Evolutionary conservation across 495 filamentous ascomycete species (phyloP).

Genomic region (Tuber indicum): DNA sequence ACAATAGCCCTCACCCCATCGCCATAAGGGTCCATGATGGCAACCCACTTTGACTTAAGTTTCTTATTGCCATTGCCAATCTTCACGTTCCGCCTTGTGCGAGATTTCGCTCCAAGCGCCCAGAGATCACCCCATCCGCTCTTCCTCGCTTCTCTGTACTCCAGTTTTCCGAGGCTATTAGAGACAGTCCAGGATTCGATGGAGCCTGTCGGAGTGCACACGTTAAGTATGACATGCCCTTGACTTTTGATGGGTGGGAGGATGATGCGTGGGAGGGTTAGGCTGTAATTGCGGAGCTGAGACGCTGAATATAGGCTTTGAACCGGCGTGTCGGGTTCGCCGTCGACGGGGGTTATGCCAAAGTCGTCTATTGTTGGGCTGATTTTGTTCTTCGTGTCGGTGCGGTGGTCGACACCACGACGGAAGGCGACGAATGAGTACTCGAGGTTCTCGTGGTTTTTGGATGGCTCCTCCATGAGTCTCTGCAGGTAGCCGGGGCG

Average conservation of each 20-base stretch:
- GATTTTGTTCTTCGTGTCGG: not conserved
- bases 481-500: slow-evolving; percentile 75
- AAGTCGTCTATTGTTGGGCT: slow-evolving; percentile 26
- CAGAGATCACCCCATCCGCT: slow-evolving; percentile 87
- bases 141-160: slow-evolving; percentile 88
- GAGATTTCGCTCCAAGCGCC: slow-evolving; percentile 89
- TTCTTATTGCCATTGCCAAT: slow-evolving; percentile 34
- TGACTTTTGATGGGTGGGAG: slow-evolving; percentile 75
- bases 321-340: not conserved
- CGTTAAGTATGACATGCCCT: slow-evolving; percentile 79
- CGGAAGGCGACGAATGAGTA: slow-evolving; percentile 88
- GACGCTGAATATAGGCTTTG: slow-evolving; percentile 42
- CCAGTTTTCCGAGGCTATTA: slow-evolving; percentile 66
- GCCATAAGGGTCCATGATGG: slow-evolving; percentile 29
- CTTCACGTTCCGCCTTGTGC: slow-evolving; percentile 55
- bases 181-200: slow-evolving; percentile 96
- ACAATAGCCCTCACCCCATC: slow-evolving; percentile 35
- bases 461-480: slow-evolving; percentile 56
- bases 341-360: slow-evolving; percentile 25
- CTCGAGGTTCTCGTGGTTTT: slow-evolving; percentile 82
- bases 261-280: slow-evolving; percentile 70
- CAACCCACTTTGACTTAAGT: slow-evolving; percentile 27
- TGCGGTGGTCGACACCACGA: slow-evolving; percentile 57
- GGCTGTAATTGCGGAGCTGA: slow-evolving; percentile 46
- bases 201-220: slow-evolving; percentile 77